Conservation (phyloP, 164 flowering plant genomes). For the Euptelea pleiosperma region DNA sequence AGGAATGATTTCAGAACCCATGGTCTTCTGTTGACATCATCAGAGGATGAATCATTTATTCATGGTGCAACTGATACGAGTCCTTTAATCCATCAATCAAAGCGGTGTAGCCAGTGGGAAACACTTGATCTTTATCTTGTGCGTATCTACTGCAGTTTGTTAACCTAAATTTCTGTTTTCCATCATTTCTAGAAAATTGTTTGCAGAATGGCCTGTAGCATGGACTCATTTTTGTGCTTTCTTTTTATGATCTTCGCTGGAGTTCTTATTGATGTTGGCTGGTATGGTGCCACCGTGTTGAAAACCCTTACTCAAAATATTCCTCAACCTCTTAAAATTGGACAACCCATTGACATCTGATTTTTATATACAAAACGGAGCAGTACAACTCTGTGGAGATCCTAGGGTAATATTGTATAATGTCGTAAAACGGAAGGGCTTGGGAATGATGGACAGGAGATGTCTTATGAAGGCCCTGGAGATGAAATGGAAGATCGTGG, state of each 20-base stretch:
- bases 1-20: conserved; percentile 40
- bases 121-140: conserved; percentile 82
- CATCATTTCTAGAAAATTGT: neutral
- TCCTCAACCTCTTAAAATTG: neutral
- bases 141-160: conserved; percentile 27
- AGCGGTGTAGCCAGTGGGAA: conserved; percentile 62
- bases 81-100: conserved; percentile 32
- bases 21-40: conserved; percentile 52
- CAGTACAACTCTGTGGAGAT: no score
- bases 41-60: conserved; percentile 39
- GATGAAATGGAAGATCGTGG: no score
- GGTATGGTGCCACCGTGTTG: neutral
- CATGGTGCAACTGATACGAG: conserved; percentile 34
- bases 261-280: neutral
- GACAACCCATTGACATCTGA: no score
- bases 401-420: no score
- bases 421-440: no score
- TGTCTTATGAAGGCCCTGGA: no score
- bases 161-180: neutral
- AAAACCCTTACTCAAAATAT: neutral
- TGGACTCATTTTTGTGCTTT: neutral
- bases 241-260: neutral
- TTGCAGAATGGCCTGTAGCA: neutral
- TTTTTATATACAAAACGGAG: no score
- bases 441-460: no score